Evolutionary conservation across 2,329 filamentous ascomycete genomes (phyloP).

Genomic region (Nigrograna mackinnonii): DNA sequence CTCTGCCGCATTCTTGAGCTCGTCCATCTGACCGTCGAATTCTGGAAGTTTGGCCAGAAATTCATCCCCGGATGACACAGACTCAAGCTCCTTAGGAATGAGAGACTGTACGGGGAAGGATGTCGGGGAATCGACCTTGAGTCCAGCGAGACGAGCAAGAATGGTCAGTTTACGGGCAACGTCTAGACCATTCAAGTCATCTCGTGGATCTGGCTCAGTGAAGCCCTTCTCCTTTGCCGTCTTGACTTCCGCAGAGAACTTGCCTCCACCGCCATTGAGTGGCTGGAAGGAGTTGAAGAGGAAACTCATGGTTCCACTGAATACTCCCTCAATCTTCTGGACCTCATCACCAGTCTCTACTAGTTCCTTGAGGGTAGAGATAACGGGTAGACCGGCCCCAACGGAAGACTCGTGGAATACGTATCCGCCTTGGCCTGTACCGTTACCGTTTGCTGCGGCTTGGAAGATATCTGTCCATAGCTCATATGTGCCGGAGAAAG

Average conservation of each 20-base stretch:
- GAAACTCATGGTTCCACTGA: constrained; percentile 97
- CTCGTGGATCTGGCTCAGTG: constrained; percentile 84
- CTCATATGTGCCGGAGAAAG: constrained; percentile 79
- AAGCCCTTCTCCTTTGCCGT: constrained; percentile 93
- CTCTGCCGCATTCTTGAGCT: constrained; percentile 81
- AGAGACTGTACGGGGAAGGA: constrained; percentile 93
- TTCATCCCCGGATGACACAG: constrained; percentile 75
- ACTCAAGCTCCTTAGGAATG: constrained; percentile 85
- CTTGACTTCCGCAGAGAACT: constrained; percentile 89
- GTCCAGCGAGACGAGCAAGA: constrained; percentile 80
- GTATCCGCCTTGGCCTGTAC: constrained; percentile 68
- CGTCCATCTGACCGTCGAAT: constrained; percentile 90
- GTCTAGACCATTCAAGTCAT: constrained; percentile 85
- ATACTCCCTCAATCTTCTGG: constrained; percentile 92
- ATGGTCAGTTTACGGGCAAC: constrained; percentile 97
- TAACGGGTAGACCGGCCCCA: constrained; percentile 88
- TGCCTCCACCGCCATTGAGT: constrained; percentile 71
- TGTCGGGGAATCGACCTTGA: constrained; percentile 80
- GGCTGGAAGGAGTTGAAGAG: constrained; percentile 97
- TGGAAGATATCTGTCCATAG: constrained; percentile 88
- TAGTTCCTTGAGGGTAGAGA: constrained; percentile 93
- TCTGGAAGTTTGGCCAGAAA: constrained; percentile 80
- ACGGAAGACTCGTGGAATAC: constrained; percentile 96
- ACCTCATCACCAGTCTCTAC: constrained; percentile 91
- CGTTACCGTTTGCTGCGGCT: constrained; percentile 67